Evolutionary conservation across 306 rosid species (phyloP).

Genomic region (Datisca glomerata): DNA sequence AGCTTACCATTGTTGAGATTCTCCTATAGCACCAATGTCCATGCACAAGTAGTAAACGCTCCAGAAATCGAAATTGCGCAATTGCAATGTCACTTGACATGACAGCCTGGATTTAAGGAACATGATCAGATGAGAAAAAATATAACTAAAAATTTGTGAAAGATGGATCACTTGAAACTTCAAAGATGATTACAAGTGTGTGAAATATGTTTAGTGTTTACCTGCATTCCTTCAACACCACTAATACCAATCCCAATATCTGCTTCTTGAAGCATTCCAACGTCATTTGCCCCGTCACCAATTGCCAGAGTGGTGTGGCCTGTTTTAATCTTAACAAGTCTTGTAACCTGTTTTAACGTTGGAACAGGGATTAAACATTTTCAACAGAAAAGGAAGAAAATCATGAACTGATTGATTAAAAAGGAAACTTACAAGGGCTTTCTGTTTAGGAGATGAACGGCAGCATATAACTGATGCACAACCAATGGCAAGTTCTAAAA

Average conservation of each 20-base stretch:
- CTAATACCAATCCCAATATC: slow-evolving; percentile 95
- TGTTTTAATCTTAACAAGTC: slow-evolving; percentile 62
- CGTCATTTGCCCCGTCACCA: slow-evolving; percentile 99
- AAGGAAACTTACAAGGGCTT: slow-evolving; percentile 64
- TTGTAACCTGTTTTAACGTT: slow-evolving; percentile 56
- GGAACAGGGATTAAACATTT: slow-evolving; percentile 1
- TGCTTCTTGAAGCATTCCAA: slow-evolving; percentile 99
- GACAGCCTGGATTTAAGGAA: slow-evolving; percentile 59
- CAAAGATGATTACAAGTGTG: too few species aligned
- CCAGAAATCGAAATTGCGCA: slow-evolving; percentile 85
- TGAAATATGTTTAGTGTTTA: slow-evolving; percentile 19
- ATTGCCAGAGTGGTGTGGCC: slow-evolving; percentile 79
- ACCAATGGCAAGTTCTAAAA: slow-evolving; percentile 82
- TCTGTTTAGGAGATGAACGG: slow-evolving; percentile 97
- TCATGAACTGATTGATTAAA: neutral
- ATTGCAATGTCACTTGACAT: slow-evolving; percentile 98
- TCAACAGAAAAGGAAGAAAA: too few species aligned
- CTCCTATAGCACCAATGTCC: slow-evolving; percentile 99
- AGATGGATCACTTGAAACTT: too few species aligned
- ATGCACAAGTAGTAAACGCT: slow-evolving; percentile 90
- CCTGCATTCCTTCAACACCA: slow-evolving; percentile 99
- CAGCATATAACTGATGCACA: slow-evolving; percentile 98
- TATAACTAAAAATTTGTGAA: too few species aligned
- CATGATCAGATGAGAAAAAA: too few species aligned
- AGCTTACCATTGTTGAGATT: slow-evolving; percentile 81